Conservation (phyloP, 2,329 filamentous ascomycete species). For the Phialemoniopsis sp. region DNA sequence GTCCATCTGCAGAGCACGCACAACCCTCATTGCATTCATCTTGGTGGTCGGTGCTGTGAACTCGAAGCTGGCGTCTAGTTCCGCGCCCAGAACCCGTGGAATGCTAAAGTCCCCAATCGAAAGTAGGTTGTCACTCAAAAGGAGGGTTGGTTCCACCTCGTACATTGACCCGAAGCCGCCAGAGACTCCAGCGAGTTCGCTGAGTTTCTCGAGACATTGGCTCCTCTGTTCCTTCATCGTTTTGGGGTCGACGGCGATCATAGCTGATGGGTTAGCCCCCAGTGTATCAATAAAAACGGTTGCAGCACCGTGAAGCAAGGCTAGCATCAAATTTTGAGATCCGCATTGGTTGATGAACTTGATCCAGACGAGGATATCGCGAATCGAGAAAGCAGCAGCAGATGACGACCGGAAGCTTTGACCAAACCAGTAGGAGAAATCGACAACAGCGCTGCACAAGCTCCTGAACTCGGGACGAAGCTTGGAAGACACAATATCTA, state of each 20-base stretch:
- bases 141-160: constrained; percentile 55
- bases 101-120: constrained; percentile 74
- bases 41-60: constrained; percentile 88
- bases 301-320: constrained; percentile 77
- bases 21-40: constrained; percentile 84
- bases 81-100: constrained; percentile 41
- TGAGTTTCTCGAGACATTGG: constrained; percentile 69
- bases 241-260: constrained; percentile 68
- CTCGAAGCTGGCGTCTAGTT: constrained; percentile 58
- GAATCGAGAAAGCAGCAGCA: constrained; percentile 77
- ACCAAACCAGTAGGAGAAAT: constrained; percentile 93
- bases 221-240: constrained; percentile 68
- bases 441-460: constrained; percentile 67
- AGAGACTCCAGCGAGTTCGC: constrained; percentile 58
- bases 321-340: constrained; percentile 30
- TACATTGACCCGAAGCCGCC: constrained; percentile 64
- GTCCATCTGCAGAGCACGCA: constrained; percentile 80
- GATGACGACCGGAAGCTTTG: constrained; percentile 71
- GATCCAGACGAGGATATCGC: constrained; percentile 91
- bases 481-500: constrained; percentile 81
- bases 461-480: constrained; percentile 50
- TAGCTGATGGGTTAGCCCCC: constrained; percentile 87
- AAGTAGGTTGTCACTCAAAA: constrained; percentile 47
- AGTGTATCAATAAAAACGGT: constrained; percentile 96
- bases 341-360: constrained; percentile 77